Evolutionary conservation across 2,329 filamentous ascomycete species (phyloP), one percentile per base, ranked within the genome.

Genomic region (Neopestalotiopsis sp.): DNA sequence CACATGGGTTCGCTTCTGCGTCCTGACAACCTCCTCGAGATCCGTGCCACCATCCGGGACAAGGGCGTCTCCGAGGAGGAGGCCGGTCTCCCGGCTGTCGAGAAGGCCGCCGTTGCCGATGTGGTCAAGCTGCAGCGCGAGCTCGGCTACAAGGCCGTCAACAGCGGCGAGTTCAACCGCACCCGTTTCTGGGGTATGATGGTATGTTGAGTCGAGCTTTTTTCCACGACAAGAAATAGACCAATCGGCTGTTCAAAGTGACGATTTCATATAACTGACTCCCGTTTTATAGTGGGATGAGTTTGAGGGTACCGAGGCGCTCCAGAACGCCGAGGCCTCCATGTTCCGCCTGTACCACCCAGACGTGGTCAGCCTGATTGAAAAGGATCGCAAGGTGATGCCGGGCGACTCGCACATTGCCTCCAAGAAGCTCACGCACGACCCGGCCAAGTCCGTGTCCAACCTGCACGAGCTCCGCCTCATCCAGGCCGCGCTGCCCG

Each of bases 1-100:
- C 92, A 94, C 75, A 84, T 93, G 68, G 92, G 92, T 74, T 93
- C 91, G 14, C 84, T 94, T 40, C 87, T 94, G 58, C 89, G 92
- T n/a, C 91, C 92, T 6, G 81, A 90, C 69, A 82, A 87, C 68
- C 84, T 93, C 67, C 83, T 92, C 45, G 83, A 89, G 65, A 88
- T 87, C 70, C 90, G 92, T 73, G 86, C 88, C 70, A 76, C 77
- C 65, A 86, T 89, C 69, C 89, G 90, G 71, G 86, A 88, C 67
- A 88, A 88, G 69, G 81, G 87, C 72, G 77, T 85, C 57, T 81
- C 84, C 7, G 76, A 83, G 64, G 82, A 87, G n/a, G 85, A 90
- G 70, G 84, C 82, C 34, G 83, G 82, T 2, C 85, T 94, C 10
- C 82, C 82, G 1, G 83, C 84, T 1, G 80, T 91, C 30, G 92